Base-by-base conservation (phyloP, 495 filamentous ascomycete genomes). In the Rhypophila decipiens region DNA sequence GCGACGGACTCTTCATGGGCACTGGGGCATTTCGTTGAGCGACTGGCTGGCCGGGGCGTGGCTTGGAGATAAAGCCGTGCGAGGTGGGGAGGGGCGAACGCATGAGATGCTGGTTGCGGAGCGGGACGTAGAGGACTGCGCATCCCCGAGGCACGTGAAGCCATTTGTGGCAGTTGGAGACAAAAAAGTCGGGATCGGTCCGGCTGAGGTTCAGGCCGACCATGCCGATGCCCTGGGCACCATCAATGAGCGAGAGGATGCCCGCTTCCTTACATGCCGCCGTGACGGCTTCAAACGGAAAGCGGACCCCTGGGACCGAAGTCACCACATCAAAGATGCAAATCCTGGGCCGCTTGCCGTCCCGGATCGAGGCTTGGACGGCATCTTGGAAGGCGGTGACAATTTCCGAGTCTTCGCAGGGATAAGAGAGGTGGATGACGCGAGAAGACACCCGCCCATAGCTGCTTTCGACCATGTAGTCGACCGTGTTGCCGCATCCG, bases 91-190 rank as follows among this genome's bases (percentile, higher is more conserved):
- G 50, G 0, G 84, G 84, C 9, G 81, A 80, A 11, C 87, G 80
- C 17, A 96, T 78, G 18, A 90, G 59, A 19, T 67, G 66, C 56
- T 95, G 91, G 58, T 94, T 84, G 11, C 79, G 73, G 9, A 66
- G 44, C 0, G 87, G 82, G 1, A 94, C 87, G 60, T 95, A 86
- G 40, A 96, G 77, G 1, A 89, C 72, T 2, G 89, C 88, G 55
- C 80, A 87, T 21, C 80, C 82, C 35, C 91, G 79, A n/a, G 90
- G 91, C 10, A 81, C 79, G 55, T 80, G 86, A 13, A 96, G 77
- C 91, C 91, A 97, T 72, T 96, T 97, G 66, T 96, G 88, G 54
- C 79, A 80, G 59, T 95, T 96, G 19, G 72, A 80, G 8, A 88
- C 76, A 51, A 95, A 82, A 64, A 96, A 96, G 52, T 96, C 90